These are phyloP conservation scores for Tephrocybe sp. DNA, from an alignment of 768 basidiomycete species.

Conservation along the genomic window DNA sequence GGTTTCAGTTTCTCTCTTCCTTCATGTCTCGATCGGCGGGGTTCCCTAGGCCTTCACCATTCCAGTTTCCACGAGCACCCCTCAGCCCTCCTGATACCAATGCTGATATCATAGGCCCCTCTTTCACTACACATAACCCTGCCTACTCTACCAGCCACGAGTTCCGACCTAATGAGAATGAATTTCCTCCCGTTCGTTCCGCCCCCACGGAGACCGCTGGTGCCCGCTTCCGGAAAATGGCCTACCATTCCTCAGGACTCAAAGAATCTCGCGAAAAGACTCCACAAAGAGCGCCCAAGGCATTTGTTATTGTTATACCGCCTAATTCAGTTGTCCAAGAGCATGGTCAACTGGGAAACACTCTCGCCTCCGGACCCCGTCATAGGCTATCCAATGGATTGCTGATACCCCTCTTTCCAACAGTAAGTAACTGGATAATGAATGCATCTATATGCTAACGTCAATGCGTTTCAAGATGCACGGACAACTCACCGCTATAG, in stretches of 20 bases:
- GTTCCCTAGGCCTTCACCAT: slow-evolving; percentile 46
- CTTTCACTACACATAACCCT: slow-evolving; percentile 7
- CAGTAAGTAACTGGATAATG: slow-evolving; percentile 38
- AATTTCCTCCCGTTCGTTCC: slow-evolving; percentile 13
- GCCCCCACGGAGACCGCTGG: slow-evolving; percentile 29
- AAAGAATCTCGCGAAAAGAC: slow-evolving; percentile 45
- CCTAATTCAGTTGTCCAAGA: slow-evolving; percentile 57
- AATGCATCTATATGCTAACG: background rate
- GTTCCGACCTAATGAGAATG: slow-evolving; percentile 4
- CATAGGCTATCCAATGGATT: slow-evolving; percentile 67
- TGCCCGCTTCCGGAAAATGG: slow-evolving; percentile 43
- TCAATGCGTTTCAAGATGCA: slow-evolving; percentile 51
- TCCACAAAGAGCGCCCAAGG: slow-evolving; percentile 40
- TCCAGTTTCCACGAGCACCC: slow-evolving; percentile 41
- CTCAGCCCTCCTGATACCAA: slow-evolving; percentile 44
- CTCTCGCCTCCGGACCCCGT: slow-evolving; percentile 55
- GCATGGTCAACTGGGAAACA: slow-evolving; percentile 58
- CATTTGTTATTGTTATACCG: slow-evolving; percentile 68
- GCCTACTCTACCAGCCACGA: slow-evolving; percentile 17
- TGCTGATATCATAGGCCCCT: slow-evolving; percentile 19
- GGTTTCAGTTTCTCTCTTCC: slow-evolving; percentile 3
- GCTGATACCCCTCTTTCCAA: slow-evolving; percentile 74
- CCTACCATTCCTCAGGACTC: slow-evolving; percentile 51
- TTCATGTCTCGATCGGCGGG: slow-evolving; percentile 44
- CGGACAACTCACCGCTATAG: slow-evolving; percentile 75